phyloP scores from a whole-genome alignment of 1,139 yeast genomes.

The Cylindricascospora bacillispora region DNA sequence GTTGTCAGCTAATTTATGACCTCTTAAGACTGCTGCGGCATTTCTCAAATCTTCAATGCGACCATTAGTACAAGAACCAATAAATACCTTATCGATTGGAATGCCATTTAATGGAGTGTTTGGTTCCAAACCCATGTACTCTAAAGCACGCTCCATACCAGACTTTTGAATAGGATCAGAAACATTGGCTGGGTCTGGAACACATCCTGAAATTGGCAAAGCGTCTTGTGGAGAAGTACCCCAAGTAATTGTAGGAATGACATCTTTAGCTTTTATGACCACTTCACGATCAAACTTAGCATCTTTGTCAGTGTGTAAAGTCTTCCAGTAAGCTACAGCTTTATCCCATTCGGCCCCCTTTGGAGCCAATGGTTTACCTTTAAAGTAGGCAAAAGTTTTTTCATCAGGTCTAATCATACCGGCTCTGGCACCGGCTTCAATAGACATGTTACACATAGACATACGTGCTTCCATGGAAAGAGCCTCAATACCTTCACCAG shows the following conservation, averaged over 20 bases:
- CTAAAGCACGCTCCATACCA: slow-evolving; percentile 82
- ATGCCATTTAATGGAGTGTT: slow-evolving; percentile 68
- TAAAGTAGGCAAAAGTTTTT: slow-evolving; percentile 70
- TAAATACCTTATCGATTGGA: slow-evolving; percentile 80
- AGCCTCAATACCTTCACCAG: slow-evolving; percentile 83
- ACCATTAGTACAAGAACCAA: slow-evolving; percentile 96
- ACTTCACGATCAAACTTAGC: slow-evolving; percentile 83
- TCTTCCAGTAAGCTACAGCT: slow-evolving; percentile 82
- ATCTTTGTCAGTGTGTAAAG: slow-evolving; percentile 76
- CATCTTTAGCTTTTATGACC: slow-evolving; percentile 67
- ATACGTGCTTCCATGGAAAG: slow-evolving; percentile 97
- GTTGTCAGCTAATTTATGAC: slow-evolving; percentile 72
- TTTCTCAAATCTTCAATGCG: slow-evolving; percentile 94
- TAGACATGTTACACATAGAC: slow-evolving; percentile 98
- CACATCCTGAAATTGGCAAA: slow-evolving; percentile 76
- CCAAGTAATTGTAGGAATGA: slow-evolving; percentile 96
- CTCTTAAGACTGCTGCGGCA: slow-evolving; percentile 88
- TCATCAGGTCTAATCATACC: slow-evolving; percentile 98
- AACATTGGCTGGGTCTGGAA: slow-evolving; percentile 75
- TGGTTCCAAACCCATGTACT: slow-evolving; percentile 82
- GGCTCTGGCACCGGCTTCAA: slow-evolving; percentile 98
- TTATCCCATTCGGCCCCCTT: slow-evolving; percentile 89
- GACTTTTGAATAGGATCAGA: slow-evolving; percentile 64
- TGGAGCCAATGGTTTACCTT: slow-evolving; percentile 93
- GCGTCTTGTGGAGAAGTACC: slow-evolving; percentile 99